These are phyloP conservation scores for Zasmidium angulare DNA, from an alignment of 2,329 filamentous ascomycete genomes.

Conservation along the genomic window DNA sequence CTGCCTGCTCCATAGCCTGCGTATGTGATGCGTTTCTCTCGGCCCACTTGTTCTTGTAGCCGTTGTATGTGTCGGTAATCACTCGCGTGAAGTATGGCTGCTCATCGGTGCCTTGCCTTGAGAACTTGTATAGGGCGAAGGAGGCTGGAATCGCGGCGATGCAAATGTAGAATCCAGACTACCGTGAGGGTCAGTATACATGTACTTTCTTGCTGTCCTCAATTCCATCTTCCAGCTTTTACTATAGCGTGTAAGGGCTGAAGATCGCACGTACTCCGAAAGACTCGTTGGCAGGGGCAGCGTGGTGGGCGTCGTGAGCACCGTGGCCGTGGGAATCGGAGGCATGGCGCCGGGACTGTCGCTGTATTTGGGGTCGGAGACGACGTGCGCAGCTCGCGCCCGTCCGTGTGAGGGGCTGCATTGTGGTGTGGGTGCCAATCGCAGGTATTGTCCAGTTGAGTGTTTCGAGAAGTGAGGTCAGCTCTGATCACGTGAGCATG, in stretches of 20 bases:
- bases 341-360: constrained; percentile 43
- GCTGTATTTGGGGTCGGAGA: constrained; percentile 36
- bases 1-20: constrained; percentile 62
- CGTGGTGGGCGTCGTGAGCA: constrained; percentile 36
- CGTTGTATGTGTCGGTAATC: constrained; percentile 59
- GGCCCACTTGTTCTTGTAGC: constrained; percentile 54
- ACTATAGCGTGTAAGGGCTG: background rate
- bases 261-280: constrained; percentile 49
- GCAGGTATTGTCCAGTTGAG: constrained; percentile 6
- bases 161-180: constrained; percentile 51
- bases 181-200: background rate
- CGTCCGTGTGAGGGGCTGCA: constrained; percentile 49
- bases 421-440: constrained; percentile 30
- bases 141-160: constrained; percentile 48
- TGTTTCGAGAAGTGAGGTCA: background rate
- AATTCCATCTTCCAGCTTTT: background rate
- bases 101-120: constrained; percentile 41
- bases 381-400: constrained; percentile 42
- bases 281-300: constrained; percentile 46
- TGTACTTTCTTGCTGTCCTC: background rate
- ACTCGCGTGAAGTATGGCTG: constrained; percentile 47
- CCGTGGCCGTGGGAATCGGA: constrained; percentile 37
- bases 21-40: constrained; percentile 61
- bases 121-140: constrained; percentile 47
- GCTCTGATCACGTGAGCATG: background rate